A percentile compares a stretch with the other conserved stretches of the same genome.
Evolutionary conservation across 2,329 filamentous ascomycete genomes (phyloP).

Genomic region (Epichloe brachyelytri): DNA sequence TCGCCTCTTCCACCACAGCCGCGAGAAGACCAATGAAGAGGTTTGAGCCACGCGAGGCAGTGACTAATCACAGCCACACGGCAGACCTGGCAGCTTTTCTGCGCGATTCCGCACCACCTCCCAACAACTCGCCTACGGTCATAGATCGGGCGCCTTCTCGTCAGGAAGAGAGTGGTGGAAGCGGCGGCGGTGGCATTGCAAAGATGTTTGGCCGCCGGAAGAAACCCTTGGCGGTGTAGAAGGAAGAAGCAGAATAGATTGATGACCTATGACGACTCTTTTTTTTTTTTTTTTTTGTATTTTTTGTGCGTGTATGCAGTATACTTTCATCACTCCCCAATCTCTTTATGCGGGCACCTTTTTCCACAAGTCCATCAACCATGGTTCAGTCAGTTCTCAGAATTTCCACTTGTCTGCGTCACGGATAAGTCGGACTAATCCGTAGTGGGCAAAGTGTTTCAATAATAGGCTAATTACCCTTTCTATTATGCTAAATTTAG

Average conservation of each 20-base stretch:
- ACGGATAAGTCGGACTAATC: too few species aligned
- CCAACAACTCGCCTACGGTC: conserved; percentile 17
- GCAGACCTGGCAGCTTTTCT: conserved; percentile 63
- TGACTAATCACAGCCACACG: conserved; percentile 39
- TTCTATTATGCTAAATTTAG: too few species aligned
- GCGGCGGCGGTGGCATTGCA: conserved; percentile 25
- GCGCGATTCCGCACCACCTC: conserved; percentile 51
- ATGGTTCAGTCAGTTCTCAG: too few species aligned
- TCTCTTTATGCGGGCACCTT: too few species aligned
- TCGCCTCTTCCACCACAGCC: conserved; percentile 14
- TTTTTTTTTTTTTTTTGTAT: too few species aligned
- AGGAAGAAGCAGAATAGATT: background rate
- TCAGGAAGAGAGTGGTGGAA: conserved; percentile 19
- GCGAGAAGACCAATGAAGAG: conserved; percentile 41
- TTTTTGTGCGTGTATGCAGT: too few species aligned
- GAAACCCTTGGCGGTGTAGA: conserved; percentile 26
- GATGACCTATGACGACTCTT: background rate
- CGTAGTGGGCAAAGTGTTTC: too few species aligned
- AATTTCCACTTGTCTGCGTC: too few species aligned
- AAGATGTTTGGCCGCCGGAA: conserved; percentile 38
- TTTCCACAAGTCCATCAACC: too few species aligned
- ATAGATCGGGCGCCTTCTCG: conserved; percentile 14
- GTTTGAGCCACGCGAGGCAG: conserved; percentile 43
- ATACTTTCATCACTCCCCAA: too few species aligned
- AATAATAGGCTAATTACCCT: too few species aligned